A percentile compares a stretch with the other conserved stretches of the same genome.
These are phyloP conservation scores for Alternaria ethzedia DNA, from an alignment of 2,329 filamentous ascomycete species.

Conservation along the genomic window DNA sequence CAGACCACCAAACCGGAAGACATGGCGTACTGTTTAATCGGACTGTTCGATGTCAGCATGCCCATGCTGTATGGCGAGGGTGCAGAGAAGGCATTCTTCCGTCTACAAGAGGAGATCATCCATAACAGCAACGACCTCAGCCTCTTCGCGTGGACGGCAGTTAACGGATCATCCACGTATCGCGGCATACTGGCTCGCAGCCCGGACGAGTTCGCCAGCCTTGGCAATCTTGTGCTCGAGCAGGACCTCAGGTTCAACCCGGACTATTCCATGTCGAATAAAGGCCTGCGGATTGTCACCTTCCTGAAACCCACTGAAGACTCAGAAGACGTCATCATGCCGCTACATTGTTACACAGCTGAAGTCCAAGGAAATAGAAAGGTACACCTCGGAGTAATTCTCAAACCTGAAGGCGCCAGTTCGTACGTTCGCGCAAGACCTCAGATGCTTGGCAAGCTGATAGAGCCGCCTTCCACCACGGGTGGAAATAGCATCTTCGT, in stretches of 20 bases:
- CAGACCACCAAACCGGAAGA: slow-evolving; percentile 29
- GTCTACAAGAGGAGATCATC: slow-evolving; percentile 14
- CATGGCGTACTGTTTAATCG: slow-evolving; percentile 35
- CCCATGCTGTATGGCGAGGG: slow-evolving; percentile 38
- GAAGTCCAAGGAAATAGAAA: neutral
- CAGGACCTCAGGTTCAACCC: neutral
- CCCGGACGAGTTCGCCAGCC: neutral
- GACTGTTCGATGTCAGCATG: slow-evolving; percentile 35
- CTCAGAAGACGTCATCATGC: neutral
- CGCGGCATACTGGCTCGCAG: neutral
- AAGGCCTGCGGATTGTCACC: neutral
- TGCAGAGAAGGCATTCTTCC: slow-evolving; percentile 13
- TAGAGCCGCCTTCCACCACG: neutral
- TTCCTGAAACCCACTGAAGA: neutral
- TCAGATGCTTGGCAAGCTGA: neutral
- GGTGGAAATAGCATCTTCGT: neutral
- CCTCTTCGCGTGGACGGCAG: neutral
- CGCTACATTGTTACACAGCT: neutral
- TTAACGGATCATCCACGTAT: neutral
- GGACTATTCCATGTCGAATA: neutral
- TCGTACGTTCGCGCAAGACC: neutral
- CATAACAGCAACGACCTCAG: neutral
- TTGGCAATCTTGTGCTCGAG: neutral
- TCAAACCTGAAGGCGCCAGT: neutral
- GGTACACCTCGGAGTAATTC: neutral